A percentile compares a stretch with the other conserved stretches of the same genome.
phyloP scores from a whole-genome alignment of 352 stramenopile species.

The Peronospora belbahrii region DNA sequence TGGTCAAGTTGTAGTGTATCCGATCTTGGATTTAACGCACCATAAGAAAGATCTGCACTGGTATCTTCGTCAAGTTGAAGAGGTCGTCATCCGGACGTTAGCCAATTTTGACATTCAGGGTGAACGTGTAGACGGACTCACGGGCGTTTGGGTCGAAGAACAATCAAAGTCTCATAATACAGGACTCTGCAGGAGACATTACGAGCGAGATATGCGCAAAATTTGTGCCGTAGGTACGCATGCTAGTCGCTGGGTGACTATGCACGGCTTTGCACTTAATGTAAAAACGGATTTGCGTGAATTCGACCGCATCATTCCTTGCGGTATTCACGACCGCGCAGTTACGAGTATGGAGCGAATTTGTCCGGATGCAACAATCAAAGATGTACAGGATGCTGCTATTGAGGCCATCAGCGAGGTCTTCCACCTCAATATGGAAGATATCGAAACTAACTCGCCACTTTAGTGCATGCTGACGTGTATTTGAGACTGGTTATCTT shows the following conservation, averaged over 20 bases:
- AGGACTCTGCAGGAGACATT: constrained; percentile 21
- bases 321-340: constrained; percentile 89
- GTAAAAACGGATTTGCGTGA: constrained; percentile 85
- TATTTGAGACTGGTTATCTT: constrained; percentile 12
- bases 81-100: constrained; percentile 92
- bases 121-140: constrained; percentile 86
- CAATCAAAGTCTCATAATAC: constrained; percentile 7
- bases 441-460: constrained; percentile 33
- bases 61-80: constrained; percentile 94
- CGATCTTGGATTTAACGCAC: constrained; percentile 92
- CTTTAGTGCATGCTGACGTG: constrained; percentile 17
- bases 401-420: constrained; percentile 59
- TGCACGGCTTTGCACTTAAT: constrained; percentile 98
- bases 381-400: constrained; percentile 57
- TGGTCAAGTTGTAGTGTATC: constrained; percentile 96
- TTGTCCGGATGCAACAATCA: constrained; percentile 37
- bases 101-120: constrained; percentile 82
- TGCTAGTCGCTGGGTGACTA: constrained; percentile 95
- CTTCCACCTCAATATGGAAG: constrained; percentile 59
- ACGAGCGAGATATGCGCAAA: constrained; percentile 82
- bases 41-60: constrained; percentile 96
- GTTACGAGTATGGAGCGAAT: constrained; percentile 78
- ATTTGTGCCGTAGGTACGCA: constrained; percentile 95
- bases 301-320: constrained; percentile 96
- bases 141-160: constrained; percentile 94